Evolutionary conservation across 2,329 filamentous ascomycete genomes (phyloP), one percentile per base, ranked within the genome.

Genomic region (Aspergillus melleus): DNA sequence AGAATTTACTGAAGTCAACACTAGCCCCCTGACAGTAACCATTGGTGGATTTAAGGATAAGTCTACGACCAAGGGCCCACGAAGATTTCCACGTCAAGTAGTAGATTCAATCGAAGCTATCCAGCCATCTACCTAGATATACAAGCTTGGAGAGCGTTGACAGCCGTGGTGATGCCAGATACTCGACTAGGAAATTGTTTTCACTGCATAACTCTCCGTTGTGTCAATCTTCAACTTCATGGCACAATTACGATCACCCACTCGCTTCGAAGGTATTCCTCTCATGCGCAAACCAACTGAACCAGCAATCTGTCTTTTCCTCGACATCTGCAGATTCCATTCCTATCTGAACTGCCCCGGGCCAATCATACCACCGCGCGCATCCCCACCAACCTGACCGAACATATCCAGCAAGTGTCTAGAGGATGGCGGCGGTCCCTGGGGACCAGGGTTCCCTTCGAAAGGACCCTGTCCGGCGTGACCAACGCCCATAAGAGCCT

Each of bases 401-500:
- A 80, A 76, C 75, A 80, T 77, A 49, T 80, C 78, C 58, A 80
- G 70, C 49, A 79, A 68, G 52, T 77, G 74, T 46, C 76, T 67
- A 19, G 76, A 76, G 3, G 74, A 75, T 29, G 74, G 74, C 29
- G 73, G 75, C 20, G 72, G 72, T 8, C 72, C 75, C 29, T 73
- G 76, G 11, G 72, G 75, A 12, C 74, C 73, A 29, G 70, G 70
- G 20, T 69, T 71, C 6, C 74, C 72, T 19, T 72, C 75, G 47
- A 74, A 77, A 30, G 71, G 75, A 6, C 68, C 68, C 55, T 73
- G 71, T 50, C 71, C 70, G 46, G 71, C 71, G 58, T 72, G 74
- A 14, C 68, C 70, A 55, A 74, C 63, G 32, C 73, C 72, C 69
- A 78, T 73, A 67, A 77, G 66, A 16, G 70, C 71, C 54, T 79